These are phyloP conservation scores for Voacanga thouarsii DNA, from an alignment of 257 asterid species.

Conservation along the genomic window DNA sequence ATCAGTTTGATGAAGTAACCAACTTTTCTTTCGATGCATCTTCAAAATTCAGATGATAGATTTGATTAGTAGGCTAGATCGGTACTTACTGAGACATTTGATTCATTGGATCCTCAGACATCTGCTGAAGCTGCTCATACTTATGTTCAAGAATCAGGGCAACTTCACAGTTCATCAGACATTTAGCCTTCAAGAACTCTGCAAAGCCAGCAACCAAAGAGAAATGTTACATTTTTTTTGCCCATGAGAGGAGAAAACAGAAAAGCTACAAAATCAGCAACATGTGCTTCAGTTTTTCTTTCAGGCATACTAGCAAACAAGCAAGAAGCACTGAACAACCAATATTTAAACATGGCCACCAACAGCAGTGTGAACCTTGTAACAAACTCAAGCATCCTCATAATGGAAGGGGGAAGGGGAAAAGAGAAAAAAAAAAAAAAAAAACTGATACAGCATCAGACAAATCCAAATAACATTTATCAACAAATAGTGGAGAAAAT, in stretches of 20 bases:
- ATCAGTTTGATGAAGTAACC: neutral
- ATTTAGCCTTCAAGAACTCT: conserved; percentile 81
- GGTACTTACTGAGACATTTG: conserved; percentile 84
- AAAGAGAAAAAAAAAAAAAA: too few relatives aligned
- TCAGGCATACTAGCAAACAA: neutral
- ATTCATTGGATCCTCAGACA: conserved; percentile 84
- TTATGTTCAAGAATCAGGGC: conserved; percentile 86
- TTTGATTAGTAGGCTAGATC: neutral
- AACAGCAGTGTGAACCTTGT: neutral
- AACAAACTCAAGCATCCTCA: too few relatives aligned
- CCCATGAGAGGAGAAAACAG: too few relatives aligned
- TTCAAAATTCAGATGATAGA: neutral
- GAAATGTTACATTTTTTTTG: neutral
- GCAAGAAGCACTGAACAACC: neutral
- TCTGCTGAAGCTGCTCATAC: conserved; percentile 94
- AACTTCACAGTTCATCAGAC: conserved; percentile 95
- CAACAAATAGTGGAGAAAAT: too few relatives aligned
- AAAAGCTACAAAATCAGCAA: neutral
- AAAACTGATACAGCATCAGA: too few relatives aligned
- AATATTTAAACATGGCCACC: neutral
- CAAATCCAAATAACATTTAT: too few relatives aligned
- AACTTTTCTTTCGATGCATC: too few relatives aligned
- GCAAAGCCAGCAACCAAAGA: neutral
- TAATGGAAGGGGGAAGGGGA: too few relatives aligned
- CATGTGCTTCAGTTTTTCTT: neutral